Evolutionary conservation across 352 stramenopile genomes (phyloP).

Genomic region (Globisporangium okanoganense): DNA sequence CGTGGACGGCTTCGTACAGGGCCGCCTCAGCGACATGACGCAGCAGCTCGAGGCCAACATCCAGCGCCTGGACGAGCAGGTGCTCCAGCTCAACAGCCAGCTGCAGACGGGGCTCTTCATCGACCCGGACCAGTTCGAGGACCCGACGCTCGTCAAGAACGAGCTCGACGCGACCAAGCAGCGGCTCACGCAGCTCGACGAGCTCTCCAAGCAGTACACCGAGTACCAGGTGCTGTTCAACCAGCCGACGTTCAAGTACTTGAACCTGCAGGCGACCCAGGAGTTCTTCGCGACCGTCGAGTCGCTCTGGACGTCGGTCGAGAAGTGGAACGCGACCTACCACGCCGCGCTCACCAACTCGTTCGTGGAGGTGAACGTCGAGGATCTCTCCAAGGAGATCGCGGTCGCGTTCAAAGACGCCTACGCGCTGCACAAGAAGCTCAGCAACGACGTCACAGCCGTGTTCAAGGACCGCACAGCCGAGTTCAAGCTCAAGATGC

Average conservation of each 20-base stretch:
- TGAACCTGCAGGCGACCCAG: conserved; percentile 84
- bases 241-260: conserved; percentile 85
- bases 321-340: conserved; percentile 87
- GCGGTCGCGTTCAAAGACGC: conserved; percentile 86
- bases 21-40: conserved; percentile 88
- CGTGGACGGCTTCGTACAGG: conserved; percentile 83
- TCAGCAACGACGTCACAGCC: conserved; percentile 88
- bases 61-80: conserved; percentile 88
- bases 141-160: conserved; percentile 69
- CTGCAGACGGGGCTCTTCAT: conserved; percentile 87
- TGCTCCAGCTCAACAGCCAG: conserved; percentile 79
- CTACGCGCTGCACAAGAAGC: conserved; percentile 88
- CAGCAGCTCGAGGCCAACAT: conserved; percentile 92
- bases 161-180: conserved; percentile 82
- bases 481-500: conserved; percentile 90
- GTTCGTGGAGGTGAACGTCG: conserved; percentile 87
- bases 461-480: conserved; percentile 84
- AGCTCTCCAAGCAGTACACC: conserved; percentile 90
- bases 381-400: conserved; percentile 87
- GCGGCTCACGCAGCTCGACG: conserved; percentile 79
- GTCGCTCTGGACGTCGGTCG: conserved; percentile 78
- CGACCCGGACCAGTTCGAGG: conserved; percentile 85
- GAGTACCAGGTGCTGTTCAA: conserved; percentile 92
- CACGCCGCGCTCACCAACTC: conserved; percentile 71
- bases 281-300: conserved; percentile 86